Base-by-base conservation (phyloP, 2,329 filamentous ascomycete species). In the Leptographium lundbergii region DNA sequence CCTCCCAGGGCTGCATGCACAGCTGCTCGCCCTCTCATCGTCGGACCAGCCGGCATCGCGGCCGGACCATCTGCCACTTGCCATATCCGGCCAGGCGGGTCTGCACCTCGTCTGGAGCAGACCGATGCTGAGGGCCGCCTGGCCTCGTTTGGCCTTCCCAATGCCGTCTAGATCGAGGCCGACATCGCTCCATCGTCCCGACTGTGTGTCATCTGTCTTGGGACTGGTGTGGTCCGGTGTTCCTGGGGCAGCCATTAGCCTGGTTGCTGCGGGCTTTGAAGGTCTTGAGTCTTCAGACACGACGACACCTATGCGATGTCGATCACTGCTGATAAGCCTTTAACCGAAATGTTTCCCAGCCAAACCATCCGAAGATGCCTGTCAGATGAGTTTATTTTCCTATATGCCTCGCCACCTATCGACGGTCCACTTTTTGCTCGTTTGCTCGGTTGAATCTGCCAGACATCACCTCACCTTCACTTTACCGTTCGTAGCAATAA, bases 121-220 rank as follows among this genome's bases (percentile, higher is more conserved):
- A 74, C 73, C 0, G 19, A 27, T 36, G 1, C 42, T 57, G 0
- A 81, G 75, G 0, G 81, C 84, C 6, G 83, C 84, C 4, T 86
- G 77, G 63, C 86, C 6, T 84, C 80, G 11, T 86, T 87, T 63
- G 85, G 88, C 64, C 82, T 80, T 36, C 78, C 82, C 6, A 70
- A 72, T 27, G 86, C 82, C 0, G 83, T 87, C 19, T 68, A 72
- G 58, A 74, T 78, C 65, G 88, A 88, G 70, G 84, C 83, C 0
- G 72, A 74, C 42, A 86, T 81, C 65, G 82, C 78, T 54, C 78
- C 75, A 54, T 70, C 74, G 42, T 74, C 75, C 60, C 74, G 75
- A 1, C 71, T 88, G 1, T 84, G 78, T 0, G 85, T 85, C 0
- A 63, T 88, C 34, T 87, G 87, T 68, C 87, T 86, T 70, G 87